Evolutionary conservation across 805 yeast genomes (phyloP).

Genomic region (Ogataea nonfermentans): DNA sequence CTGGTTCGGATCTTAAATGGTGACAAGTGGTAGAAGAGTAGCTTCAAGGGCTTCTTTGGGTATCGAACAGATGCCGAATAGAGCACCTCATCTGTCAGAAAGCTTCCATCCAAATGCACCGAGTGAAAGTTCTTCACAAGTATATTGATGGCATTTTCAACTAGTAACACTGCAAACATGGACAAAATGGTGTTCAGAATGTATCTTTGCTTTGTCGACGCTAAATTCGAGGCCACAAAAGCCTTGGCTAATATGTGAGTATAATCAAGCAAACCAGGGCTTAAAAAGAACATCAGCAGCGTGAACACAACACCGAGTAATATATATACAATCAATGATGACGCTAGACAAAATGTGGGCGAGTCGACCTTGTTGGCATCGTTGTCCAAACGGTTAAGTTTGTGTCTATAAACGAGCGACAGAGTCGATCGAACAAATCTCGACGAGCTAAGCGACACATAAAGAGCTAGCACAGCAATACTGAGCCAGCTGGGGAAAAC

Average conservation of each 20-base stretch:
- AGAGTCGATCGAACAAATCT: conserved; percentile 28
- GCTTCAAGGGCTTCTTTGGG: conserved; percentile 23
- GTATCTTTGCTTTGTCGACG: conserved; percentile 30
- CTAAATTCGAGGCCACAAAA: conserved; percentile 34
- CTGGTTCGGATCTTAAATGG: conserved; percentile 18
- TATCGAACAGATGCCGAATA: conserved; percentile 18
- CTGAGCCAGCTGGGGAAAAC: conserved; percentile 32
- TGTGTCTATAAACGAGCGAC: conserved; percentile 28
- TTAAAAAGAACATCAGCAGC: conserved; percentile 16
- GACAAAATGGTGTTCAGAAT: conserved; percentile 31
- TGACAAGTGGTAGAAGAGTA: conserved; percentile 23
- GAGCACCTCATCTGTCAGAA: conserved; percentile 11
- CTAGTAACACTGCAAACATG: conserved; percentile 18
- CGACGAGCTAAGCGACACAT: conserved; percentile 27
- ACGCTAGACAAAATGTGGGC: neutral
- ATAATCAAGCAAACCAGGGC: conserved; percentile 29
- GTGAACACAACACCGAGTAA: conserved; percentile 22
- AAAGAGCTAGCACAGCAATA: conserved; percentile 18
- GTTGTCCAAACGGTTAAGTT: conserved; percentile 22
- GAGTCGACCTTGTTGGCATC: neutral
- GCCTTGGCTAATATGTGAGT: conserved; percentile 33
- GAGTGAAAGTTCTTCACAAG: conserved; percentile 11
- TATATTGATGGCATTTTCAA: conserved; percentile 14
- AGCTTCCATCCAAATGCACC: conserved; percentile 9
- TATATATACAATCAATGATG: conserved; percentile 16